Evolutionary conservation across 2,329 filamentous ascomycete genomes (phyloP).

Genomic region (Beauveria bassiana): DNA sequence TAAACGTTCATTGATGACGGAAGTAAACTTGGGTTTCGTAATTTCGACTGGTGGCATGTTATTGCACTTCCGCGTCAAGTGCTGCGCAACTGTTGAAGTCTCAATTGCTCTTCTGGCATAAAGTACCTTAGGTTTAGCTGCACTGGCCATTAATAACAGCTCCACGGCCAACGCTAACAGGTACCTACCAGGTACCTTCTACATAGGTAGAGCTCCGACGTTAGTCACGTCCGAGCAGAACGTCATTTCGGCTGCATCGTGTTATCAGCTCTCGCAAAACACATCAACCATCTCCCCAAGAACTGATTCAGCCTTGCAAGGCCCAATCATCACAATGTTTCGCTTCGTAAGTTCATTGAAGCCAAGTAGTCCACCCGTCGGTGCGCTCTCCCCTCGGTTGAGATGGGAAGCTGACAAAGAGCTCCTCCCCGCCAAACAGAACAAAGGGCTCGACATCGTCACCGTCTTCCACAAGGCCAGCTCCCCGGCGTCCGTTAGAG

Average conservation of each 20-base stretch:
- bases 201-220: background rate
- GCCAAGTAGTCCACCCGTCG: background rate
- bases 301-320: background rate
- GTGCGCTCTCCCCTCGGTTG: background rate
- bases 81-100: too few relatives aligned
- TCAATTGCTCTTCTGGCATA: too few relatives aligned
- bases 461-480: conserved; percentile 91
- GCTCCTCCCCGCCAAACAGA: conserved; percentile 35
- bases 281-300: background rate
- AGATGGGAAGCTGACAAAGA: background rate
- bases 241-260: background rate
- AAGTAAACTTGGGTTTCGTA: too few relatives aligned
- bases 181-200: too few relatives aligned
- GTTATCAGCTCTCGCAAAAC: background rate
- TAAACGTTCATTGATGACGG: too few relatives aligned
- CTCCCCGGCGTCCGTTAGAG: conserved; percentile 63
- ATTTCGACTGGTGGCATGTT: too few relatives aligned
- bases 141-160: too few relatives aligned
- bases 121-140: too few relatives aligned
- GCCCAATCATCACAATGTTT: conserved; percentile 31
- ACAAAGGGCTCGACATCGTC: conserved; percentile 79
- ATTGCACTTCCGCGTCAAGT: too few relatives aligned
- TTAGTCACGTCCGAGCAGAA: background rate
- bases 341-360: conserved; percentile 33
- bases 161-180: background rate